Conservation (phyloP, 2,329 filamentous ascomycete species). For the Grosmannia clavigera region DNA sequence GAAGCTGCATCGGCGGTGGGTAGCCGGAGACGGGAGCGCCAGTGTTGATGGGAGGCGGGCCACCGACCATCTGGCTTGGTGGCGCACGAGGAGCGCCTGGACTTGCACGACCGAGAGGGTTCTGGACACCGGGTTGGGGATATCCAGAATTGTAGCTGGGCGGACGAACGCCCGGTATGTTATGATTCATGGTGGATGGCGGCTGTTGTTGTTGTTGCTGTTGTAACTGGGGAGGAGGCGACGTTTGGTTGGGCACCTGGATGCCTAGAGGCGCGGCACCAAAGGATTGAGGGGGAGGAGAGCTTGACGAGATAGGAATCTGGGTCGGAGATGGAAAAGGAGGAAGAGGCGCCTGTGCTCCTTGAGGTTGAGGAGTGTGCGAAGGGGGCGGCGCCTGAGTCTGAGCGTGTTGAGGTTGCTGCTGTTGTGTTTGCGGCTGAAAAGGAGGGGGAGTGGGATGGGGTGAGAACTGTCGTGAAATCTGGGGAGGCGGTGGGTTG, state of each 20-base stretch:
- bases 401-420: background rate
- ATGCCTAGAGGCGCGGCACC: slow-evolving; percentile 18
- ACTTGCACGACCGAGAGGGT: slow-evolving; percentile 40
- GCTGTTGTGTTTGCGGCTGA: slow-evolving; percentile 1
- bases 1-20: slow-evolving; percentile 40
- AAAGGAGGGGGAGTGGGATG: slow-evolving; percentile 6
- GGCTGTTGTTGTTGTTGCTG: slow-evolving; percentile 19
- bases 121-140: slow-evolving; percentile 27
- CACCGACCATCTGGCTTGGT: slow-evolving; percentile 48
- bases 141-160: slow-evolving; percentile 52
- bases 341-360: background rate
- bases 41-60: slow-evolving; percentile 56
- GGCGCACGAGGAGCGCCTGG: slow-evolving; percentile 42
- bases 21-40: slow-evolving; percentile 46
- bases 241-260: slow-evolving; percentile 1
- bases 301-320: background rate
- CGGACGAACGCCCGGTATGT: slow-evolving; percentile 36
- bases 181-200: slow-evolving; percentile 50
- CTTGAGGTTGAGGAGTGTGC: slow-evolving; percentile 12
- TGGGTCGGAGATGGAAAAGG: background rate
- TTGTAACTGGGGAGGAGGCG: background rate
- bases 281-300: slow-evolving; percentile 4
- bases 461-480: slow-evolving; percentile 32
- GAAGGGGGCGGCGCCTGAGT: slow-evolving; percentile 9
- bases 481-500: slow-evolving; percentile 30